Evolutionary conservation across 805 yeast genomes (phyloP), one percentile per base, ranked within the genome.

Genomic region (Kockiozyma suomiensis): DNA sequence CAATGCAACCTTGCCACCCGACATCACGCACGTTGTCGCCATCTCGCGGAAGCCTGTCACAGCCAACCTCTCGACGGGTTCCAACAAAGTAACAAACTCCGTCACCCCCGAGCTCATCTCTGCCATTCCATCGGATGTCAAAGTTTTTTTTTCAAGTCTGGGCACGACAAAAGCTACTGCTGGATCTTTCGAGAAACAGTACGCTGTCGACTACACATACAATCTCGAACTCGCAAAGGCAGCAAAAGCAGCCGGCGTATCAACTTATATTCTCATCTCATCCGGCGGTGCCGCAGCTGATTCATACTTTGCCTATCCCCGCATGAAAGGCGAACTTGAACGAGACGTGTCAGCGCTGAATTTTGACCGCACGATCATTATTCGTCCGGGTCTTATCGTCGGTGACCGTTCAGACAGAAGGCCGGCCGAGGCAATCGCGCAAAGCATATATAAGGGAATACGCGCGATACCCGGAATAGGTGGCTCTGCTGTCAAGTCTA

Each of bases 311-410:
- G 80, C 85, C 3, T 91, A 90, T 68, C 54, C 82, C 46, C 79
- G 79, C 66, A 79, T 87, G 73, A 91, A 91, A 71, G 97, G 96
- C 30, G 82, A 85, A 53, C 76, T 88, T 50, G 97, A 91, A 70
- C 81, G 84, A 47, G 90, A 83, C 49, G 75, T 91, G 8, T 73
- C 78, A 46, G 84, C 76, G 0, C 76, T 90, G 58, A 80, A 78
- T 28, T 91, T 90, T 72, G 85, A 85, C n/a, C 78, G 83, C 55
- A 84, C 91, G 1, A 81, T 90, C 53, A 86, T 91, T 62, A 72
- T 91, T 57, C 80, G 89, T 69, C 97, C 97, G 0, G 97, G 97
- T 13, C 72, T 78, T 72, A 75, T 48, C 72, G 81, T 1, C 58
- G 69, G 32, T 46, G 76, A 2, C 76, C 75, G 45, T 63, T 66